phyloP scores from a whole-genome alignment of 73 alveolate species.

The Breviolum minutum region DNA sequence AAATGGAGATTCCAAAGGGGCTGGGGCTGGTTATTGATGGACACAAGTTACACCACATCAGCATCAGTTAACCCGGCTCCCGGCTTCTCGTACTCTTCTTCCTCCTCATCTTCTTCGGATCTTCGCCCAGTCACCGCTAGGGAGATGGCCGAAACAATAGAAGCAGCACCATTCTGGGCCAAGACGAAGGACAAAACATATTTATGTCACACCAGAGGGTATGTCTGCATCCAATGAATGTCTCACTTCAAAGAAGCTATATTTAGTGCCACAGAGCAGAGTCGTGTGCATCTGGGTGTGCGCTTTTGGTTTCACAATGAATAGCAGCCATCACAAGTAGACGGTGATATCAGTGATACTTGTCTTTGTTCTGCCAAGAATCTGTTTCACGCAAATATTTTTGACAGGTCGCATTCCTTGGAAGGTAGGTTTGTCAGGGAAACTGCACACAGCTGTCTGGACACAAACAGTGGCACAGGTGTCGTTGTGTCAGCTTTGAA shows the following conservation, averaged over 20 bases:
- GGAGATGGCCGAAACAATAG: conserved; percentile 66
- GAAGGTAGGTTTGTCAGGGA: not conserved
- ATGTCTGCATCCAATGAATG: not conserved
- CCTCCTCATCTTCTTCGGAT: conserved; percentile 58
- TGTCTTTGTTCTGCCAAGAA: not conserved
- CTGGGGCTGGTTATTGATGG: not conserved
- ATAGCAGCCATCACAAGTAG: not conserved
- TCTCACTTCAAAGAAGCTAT: no score
- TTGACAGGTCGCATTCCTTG: conserved; percentile 57
- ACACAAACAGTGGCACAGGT: no score
- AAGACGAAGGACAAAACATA: no score
- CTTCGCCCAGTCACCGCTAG: conserved; percentile 24
- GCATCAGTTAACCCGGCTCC: not conserved
- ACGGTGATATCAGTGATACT: not conserved
- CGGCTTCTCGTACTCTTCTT: conserved; percentile 36
- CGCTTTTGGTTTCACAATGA: not conserved
- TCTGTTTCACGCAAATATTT: conserved; percentile 79
- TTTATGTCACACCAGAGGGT: not conserved
- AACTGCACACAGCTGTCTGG: not conserved
- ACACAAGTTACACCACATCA: not conserved
- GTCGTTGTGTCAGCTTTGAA: no score
- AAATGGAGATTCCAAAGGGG: not conserved
- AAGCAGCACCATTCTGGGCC: conserved; percentile 72
- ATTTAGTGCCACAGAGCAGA: not conserved
- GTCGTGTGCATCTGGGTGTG: not conserved